These are phyloP conservation scores for Phytophthora lateralis DNA, from an alignment of 352 stramenopile genomes.

Conservation along the genomic window DNA sequence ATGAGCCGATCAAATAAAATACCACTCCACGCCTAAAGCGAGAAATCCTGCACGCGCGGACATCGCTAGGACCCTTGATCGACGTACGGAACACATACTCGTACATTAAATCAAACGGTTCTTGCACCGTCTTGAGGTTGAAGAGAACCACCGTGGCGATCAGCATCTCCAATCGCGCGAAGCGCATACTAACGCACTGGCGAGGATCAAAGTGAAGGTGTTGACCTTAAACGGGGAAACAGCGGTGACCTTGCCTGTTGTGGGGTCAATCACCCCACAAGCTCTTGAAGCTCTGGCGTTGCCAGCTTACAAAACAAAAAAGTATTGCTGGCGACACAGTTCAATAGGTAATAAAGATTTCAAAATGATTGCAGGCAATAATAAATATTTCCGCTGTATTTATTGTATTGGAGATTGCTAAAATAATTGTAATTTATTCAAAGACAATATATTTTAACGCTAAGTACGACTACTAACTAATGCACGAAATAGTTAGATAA, in stretches of 20 bases:
- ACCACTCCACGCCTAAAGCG: background rate
- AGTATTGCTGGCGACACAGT: too few species aligned
- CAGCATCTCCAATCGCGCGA: conserved; percentile 62
- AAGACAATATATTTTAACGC: too few species aligned
- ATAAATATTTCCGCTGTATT: too few species aligned
- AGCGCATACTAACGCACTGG: conserved; percentile 57
- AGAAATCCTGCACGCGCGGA: conserved; percentile 3
- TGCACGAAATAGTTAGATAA: too few species aligned
- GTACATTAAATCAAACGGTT: conserved; percentile 37
- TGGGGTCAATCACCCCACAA: conserved; percentile 13
- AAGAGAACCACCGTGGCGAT: conserved; percentile 44
- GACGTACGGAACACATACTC: conserved; percentile 24
- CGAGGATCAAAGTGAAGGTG: conserved; percentile 55
- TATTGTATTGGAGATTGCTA: too few species aligned
- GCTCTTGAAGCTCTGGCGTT: conserved; percentile 1
- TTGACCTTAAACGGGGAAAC: conserved; percentile 55
- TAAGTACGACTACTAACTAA: too few species aligned
- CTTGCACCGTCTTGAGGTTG: conserved; percentile 32
- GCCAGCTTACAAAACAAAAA: too few species aligned
- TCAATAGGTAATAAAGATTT: too few species aligned
- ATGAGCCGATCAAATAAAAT: background rate
- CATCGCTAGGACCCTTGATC: conserved; percentile 25
- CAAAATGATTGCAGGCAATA: too few species aligned
- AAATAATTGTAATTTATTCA: too few species aligned
- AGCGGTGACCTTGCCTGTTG: conserved; percentile 4